Percentiles rank a stretch among this genome's conserved stretches.
Conservation (phyloP, 192 early-diverging fungal genomes). For the Coemansia sp. region DNA sequence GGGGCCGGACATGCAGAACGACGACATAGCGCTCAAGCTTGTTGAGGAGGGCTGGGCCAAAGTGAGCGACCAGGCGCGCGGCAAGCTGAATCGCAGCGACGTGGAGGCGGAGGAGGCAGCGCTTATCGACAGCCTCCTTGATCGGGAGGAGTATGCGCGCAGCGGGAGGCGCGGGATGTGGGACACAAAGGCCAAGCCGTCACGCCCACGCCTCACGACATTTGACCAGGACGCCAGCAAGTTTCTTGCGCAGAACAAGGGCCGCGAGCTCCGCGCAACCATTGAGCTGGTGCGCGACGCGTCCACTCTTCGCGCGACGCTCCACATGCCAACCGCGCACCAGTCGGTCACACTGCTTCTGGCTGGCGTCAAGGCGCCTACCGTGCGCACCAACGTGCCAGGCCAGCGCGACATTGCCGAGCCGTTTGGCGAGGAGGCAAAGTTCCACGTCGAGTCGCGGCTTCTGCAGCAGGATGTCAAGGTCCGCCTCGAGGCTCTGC, state of each 20-base stretch:
- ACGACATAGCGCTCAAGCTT: conserved; percentile 71
- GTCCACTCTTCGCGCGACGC: conserved; percentile 73
- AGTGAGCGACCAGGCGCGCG: conserved; percentile 64
- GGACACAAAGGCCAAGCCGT: conserved; percentile 56
- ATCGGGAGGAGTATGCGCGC: conserved; percentile 75
- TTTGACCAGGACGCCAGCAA: conserved; percentile 66
- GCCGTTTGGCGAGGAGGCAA: conserved; percentile 92
- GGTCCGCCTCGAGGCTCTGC: conserved; percentile 77
- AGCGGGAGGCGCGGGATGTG: conserved; percentile 76
- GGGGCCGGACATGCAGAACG: conserved; percentile 55
- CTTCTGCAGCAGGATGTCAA: conserved; percentile 90
- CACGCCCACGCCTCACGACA: conserved; percentile 41
- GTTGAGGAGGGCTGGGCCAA: conserved; percentile 86
- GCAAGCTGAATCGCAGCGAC: conserved; percentile 35
- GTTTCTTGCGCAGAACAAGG: conserved; percentile 81
- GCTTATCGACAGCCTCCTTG: conserved; percentile 52
- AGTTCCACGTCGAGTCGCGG: conserved; percentile 87
- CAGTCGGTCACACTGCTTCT: conserved; percentile 70
- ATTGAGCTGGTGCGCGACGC: conserved; percentile 97
- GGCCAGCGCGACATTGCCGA: conserved; percentile 74
- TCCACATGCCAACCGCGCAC: conserved; percentile 71
- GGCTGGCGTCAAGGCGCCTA: conserved; percentile 86
- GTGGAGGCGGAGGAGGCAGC: conserved; percentile 38
- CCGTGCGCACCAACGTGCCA: conserved; percentile 73
- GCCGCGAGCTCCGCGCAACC: conserved; percentile 78